phyloP scores from a whole-genome alignment of 1,284 basidiomycete genomes.

The Sanghuangporus sanghuang region DNA sequence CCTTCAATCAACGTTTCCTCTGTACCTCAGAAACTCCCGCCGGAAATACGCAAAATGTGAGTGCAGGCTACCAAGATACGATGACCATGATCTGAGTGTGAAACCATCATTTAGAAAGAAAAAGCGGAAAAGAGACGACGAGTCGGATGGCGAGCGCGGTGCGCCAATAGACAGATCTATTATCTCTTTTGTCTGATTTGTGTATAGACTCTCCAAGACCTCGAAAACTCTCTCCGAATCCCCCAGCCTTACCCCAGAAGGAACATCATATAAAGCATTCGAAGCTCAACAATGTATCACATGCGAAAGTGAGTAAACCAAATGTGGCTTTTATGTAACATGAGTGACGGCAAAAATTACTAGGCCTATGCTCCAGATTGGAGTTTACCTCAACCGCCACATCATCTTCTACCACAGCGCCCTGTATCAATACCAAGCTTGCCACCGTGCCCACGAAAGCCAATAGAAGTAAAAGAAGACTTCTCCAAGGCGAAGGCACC shows the following conservation, averaged over 20 bases:
- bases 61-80: conserved; percentile 21
- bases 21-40: conserved; percentile 22
- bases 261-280: conserved; percentile 40
- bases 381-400: conserved; percentile 39
- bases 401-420: conserved; percentile 53
- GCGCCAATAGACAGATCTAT: conserved; percentile 13
- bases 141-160: conserved; percentile 67
- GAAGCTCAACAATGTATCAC: conserved; percentile 35
- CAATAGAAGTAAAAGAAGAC: conserved; percentile 79
- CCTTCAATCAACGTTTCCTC: conserved; percentile 20
- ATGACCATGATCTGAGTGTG: conserved; percentile 17
- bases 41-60: conserved; percentile 21
- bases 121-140: conserved; percentile 77
- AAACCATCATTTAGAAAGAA: conserved; percentile 37
- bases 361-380: conserved; percentile 50
- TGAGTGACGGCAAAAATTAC: conserved; percentile 24
- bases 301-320: conserved; percentile 44
- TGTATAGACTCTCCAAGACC: conserved; percentile 43
- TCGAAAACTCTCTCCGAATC: conserved; percentile 51
- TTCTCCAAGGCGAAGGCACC: conserved; percentile 76
- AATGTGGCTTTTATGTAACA: not conserved
- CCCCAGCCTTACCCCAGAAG: conserved; percentile 35
- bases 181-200: not conserved
- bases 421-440: conserved; percentile 41
- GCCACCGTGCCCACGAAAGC: conserved; percentile 70